phyloP scores from a whole-genome alignment of 2,329 filamentous ascomycete genomes.

The Capronia coronata region DNA sequence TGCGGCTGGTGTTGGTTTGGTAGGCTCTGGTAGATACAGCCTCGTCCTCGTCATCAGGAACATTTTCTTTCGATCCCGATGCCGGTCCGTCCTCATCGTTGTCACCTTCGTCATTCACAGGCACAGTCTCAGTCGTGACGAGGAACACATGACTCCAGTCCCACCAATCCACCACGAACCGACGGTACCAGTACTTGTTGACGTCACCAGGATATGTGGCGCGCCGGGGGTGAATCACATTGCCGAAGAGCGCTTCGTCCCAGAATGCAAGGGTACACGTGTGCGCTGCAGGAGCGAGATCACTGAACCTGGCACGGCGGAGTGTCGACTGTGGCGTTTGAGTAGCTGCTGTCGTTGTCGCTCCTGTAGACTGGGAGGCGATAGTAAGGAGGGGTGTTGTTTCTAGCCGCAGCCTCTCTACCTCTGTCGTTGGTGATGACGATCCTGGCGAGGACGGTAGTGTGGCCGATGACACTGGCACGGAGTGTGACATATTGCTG shows the following conservation, averaged over 20 bases:
- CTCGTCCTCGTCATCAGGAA: no score
- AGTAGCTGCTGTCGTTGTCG: not conserved
- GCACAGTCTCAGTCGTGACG: conserved; percentile 15
- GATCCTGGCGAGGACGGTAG: no score
- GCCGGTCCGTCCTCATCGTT: no score
- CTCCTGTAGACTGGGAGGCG: not conserved
- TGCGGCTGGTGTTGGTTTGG: no score
- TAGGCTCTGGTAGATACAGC: no score
- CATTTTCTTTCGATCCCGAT: no score
- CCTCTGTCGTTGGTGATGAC: no score
- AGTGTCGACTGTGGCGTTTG: conserved; percentile 6
- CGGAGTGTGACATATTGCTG: no score
- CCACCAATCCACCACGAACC: conserved; percentile 23
- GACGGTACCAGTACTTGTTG: conserved; percentile 25
- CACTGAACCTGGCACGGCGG: conserved; percentile 18
- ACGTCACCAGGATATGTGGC: conserved; percentile 17
- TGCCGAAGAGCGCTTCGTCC: conserved; percentile 26
- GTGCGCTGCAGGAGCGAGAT: conserved; percentile 19
- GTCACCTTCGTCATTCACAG: not conserved
- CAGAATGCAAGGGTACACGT: conserved; percentile 18
- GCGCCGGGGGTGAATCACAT: conserved; percentile 22
- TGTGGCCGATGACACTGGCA: no score
- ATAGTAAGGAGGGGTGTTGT: not conserved
- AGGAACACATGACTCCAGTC: conserved; percentile 24
- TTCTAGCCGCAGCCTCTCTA: no score